Evolutionary conservation across 1,284 basidiomycete species (phyloP), one percentile per base, ranked within the genome.

Genomic region (Trametes pubescens): DNA sequence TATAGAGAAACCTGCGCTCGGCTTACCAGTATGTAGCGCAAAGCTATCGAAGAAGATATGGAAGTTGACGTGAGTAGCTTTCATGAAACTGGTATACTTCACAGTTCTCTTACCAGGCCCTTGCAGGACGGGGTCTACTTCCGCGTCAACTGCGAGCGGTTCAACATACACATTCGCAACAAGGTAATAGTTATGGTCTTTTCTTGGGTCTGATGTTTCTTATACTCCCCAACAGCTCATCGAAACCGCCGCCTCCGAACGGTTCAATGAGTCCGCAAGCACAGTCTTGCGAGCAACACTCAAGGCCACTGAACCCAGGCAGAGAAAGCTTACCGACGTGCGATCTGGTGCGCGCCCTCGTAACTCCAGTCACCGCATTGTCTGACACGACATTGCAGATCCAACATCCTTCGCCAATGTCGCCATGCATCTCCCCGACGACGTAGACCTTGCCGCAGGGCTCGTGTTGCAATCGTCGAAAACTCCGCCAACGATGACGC

Each of bases 91-190:
- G 3, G 2, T 38, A 56, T 46, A 21, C n/a, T 21, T 60, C 10
- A 21, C 14, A 21, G 34, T n/a, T 32, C 29, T 32, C 43, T 55
- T 16, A 38, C 54, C 9, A 44, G 26, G 24, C 53, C 5, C 63
- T n/a, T 40, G 2, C 64, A 95, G 93, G 86, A 90, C 22, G 81
- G 81, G 3, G 84, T 91, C 24, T 91, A 91, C 77, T 92, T 96
- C 74, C 87, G 92, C 51, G 85, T 98, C 59, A 96, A 98, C 77
- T 92, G 90, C 73, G 92, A 96, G 69, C 91, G 89, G 69, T 97
- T 96, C 78, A 90, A 94, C 70, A 82, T 96, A 37, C 90, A 94
- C 71, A 88, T 98, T 54, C 91, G 97, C 38, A 96, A 98, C 77
- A 84, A 91, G 76, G 94, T 93, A 70, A 40, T 84, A 72, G 14